Percentiles rank a stretch among this genome's conserved stretches.
Conservation (phyloP, 2,329 filamentous ascomycete genomes). For the Colletotrichum sp. region DNA sequence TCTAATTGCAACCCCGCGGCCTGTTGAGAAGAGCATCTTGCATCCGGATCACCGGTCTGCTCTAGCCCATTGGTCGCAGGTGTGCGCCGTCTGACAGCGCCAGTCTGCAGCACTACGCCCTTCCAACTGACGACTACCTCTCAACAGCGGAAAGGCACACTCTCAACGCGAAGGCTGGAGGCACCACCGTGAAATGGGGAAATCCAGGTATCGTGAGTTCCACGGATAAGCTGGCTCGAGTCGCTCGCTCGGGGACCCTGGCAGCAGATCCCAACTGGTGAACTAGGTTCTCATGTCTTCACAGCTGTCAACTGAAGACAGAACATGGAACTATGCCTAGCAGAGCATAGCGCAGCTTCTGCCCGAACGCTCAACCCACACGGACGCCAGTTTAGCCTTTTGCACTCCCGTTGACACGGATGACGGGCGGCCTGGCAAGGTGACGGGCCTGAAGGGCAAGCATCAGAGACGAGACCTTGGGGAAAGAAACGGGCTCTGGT, state of each 20-base stretch:
- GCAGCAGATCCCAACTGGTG: slow-evolving; percentile 13
- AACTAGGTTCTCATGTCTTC: slow-evolving; percentile 15
- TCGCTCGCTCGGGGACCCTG: slow-evolving; percentile 1
- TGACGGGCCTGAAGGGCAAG: neutral
- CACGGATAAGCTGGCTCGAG: neutral
- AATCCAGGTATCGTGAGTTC: neutral
- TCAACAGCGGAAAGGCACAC: neutral
- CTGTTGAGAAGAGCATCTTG: neutral
- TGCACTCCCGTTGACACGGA: slow-evolving; percentile 10
- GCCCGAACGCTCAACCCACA: neutral
- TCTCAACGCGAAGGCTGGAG: neutral
- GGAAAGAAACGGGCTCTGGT: neutral
- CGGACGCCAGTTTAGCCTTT: slow-evolving; percentile 18
- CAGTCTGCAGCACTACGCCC: neutral
- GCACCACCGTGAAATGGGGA: neutral
- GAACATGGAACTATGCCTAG: slow-evolving; percentile 10
- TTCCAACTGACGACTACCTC: neutral
- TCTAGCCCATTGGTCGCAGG: neutral
- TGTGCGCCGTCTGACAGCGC: neutral
- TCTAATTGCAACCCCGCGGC: neutral
- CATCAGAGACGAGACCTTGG: slow-evolving; percentile 1
- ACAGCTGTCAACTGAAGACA: slow-evolving; percentile 8
- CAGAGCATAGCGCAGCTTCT: slow-evolving; percentile 2
- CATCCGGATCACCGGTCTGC: neutral
- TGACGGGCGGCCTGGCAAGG: neutral